Evolutionary conservation across 192 early-diverging fungal genomes (phyloP), one percentile per base, ranked within the genome.

Genomic region (Backusella liffmaniae): DNA sequence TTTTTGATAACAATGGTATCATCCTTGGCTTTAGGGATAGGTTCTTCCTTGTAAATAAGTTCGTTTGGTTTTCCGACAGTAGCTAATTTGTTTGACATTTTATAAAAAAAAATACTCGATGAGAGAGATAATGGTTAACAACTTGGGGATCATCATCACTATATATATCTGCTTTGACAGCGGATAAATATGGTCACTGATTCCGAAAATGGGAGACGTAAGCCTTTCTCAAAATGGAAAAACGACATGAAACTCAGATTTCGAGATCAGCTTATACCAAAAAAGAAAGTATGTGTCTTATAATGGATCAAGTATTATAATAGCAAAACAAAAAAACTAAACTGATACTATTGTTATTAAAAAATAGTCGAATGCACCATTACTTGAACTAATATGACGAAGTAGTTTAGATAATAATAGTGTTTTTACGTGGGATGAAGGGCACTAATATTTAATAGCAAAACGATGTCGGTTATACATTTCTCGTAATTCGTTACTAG

Each of bases 1-100:
- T 96, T 96, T 69, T 88, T 86, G 56, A 97, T 88, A n/a, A 96
- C 81, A 7, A 96, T 74, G 34, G 90, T 84, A 21, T 87, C 84
- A 2, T 83, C 75, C 21, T 82, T 84, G 7, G 83, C 78, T 12
- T 72, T 71, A 2, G 92, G 92, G 42, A 76, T 83, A 18, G 88
- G 85, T 1, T 85, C 70, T 10, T 82, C 67, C 21, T 80, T 85
- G 37, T 86, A 77, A 35, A 84, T 74, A 44, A 94, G 85, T 4
- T 89, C 87, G 1, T 90, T 88, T 16, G 84, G 80, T 4, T 87
- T 91, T 51, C 92, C 92, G 30, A 59, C 56, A 9, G 56, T 59
- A 26, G 56, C 56, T 59, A 59, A 12, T 59, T 26, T 59, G 23
- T 59, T 59, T 13, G 56, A 59, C 56, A 59, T 59, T 9, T 12